Conservation (phyloP, 495 filamentous ascomycete species). For the Penicillium mononematosum region DNA sequence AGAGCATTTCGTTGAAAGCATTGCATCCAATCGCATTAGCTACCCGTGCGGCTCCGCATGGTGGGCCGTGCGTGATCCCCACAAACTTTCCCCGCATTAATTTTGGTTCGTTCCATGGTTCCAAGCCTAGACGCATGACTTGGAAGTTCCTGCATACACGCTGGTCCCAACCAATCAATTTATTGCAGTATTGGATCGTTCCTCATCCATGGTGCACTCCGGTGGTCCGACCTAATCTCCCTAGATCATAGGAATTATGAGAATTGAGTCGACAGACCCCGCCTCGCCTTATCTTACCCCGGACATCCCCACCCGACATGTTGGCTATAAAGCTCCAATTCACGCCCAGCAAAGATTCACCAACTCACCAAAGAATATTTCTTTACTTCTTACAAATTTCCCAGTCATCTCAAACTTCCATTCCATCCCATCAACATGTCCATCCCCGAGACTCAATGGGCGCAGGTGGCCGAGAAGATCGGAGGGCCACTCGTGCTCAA, state of each 20-base stretch:
- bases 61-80: not conserved
- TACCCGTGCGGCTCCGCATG: conserved; percentile 11
- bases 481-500: conserved; percentile 76
- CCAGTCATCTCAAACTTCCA: too few species aligned
- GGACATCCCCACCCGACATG: not conserved
- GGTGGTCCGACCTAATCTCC: not conserved
- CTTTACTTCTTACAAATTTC: too few species aligned
- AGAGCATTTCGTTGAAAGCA: not conserved
- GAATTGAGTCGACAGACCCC: not conserved
- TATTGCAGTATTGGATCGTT: not conserved
- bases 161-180: not conserved
- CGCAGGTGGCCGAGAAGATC: conserved; percentile 75
- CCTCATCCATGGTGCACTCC: not conserved
- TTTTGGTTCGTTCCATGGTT: not conserved
- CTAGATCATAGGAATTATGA: not conserved
- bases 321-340: not conserved
- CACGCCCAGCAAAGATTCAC: not conserved
- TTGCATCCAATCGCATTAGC: not conserved
- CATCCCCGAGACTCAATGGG: conserved; percentile 77
- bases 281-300: not conserved
- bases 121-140: not conserved
- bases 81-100: conserved; percentile 5
- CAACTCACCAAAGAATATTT: not conserved
- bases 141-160: not conserved
- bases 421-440: conserved; percentile 7